Conservation (phyloP, 768 basidiomycete species). For the Leucogyrophana mollusca region DNA sequence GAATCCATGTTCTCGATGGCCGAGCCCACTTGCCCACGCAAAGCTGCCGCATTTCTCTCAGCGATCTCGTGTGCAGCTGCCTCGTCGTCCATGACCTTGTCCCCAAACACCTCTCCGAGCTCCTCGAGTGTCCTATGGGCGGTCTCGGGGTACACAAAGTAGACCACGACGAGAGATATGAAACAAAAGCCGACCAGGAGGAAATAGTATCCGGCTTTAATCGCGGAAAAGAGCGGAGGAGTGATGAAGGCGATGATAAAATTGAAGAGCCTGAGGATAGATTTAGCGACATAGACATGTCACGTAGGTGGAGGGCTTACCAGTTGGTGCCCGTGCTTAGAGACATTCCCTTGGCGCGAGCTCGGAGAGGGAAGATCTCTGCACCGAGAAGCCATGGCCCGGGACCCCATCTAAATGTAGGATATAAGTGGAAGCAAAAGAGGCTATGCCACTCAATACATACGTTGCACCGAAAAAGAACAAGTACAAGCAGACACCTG, state of each 20-base stretch:
- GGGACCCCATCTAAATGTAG: slow-evolving; percentile 44
- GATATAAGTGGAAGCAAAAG: neutral
- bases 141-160: slow-evolving; percentile 50
- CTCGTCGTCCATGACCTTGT: slow-evolving; percentile 26
- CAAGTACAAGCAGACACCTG: slow-evolving; percentile 55
- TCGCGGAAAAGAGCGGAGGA: slow-evolving; percentile 57
- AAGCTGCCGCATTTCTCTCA: slow-evolving; percentile 10
- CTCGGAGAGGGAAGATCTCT: slow-evolving; percentile 46
- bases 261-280: slow-evolving; percentile 21
- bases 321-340: slow-evolving; percentile 33
- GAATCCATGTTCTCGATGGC: slow-evolving; percentile 17
- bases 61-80: slow-evolving; percentile 12
- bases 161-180: slow-evolving; percentile 45
- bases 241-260: slow-evolving; percentile 46
- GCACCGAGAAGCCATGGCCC: slow-evolving; percentile 52
- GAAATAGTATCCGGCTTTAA: slow-evolving; percentile 51
- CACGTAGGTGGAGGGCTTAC: slow-evolving; percentile 3
- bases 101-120: slow-evolving; percentile 48
- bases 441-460: slow-evolving; percentile 7
- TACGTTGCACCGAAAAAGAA: slow-evolving; percentile 55
- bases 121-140: slow-evolving; percentile 46
- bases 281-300: neutral
- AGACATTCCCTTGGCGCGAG: slow-evolving; percentile 38
- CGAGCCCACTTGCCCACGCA: slow-evolving; percentile 12
- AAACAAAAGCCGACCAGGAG: slow-evolving; percentile 46